Conservation (phyloP, 208 protist species). For the Crithidia bombi region DNA sequence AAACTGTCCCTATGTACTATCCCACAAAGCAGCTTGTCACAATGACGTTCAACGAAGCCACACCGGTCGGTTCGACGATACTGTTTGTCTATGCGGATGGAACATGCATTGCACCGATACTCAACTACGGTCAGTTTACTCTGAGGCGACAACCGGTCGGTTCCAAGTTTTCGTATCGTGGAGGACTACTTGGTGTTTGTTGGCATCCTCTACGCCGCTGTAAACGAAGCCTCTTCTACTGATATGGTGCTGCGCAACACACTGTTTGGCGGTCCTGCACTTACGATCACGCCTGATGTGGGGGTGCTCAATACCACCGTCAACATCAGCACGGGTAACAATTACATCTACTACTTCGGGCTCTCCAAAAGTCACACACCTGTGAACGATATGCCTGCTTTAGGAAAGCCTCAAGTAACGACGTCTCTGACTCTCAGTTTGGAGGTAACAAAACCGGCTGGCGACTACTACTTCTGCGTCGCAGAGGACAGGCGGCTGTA, state of each 20-base stretch:
- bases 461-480: conserved; percentile 8
- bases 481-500: conserved; percentile 7
- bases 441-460: not conserved
- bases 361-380: no score
- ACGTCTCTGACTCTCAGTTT: not conserved
- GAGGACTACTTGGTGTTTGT: conserved; percentile 11
- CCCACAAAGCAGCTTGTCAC: not conserved
- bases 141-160: no score
- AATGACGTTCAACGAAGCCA: conserved; percentile 18
- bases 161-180: not conserved
- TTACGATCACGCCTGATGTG: not conserved
- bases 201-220: not conserved
- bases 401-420: no score
- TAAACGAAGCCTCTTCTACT: not conserved
- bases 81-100: conserved; percentile 5
- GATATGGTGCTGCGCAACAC: conserved; percentile 4
- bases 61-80: conserved; percentile 8
- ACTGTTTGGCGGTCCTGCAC: not conserved
- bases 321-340: not conserved
- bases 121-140: not conserved
- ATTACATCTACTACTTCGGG: conserved; percentile 2
- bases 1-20: conserved; percentile 6
- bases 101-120: not conserved
- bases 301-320: not conserved
- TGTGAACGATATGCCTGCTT: no score